Base-by-base conservation (phyloP, 495 filamentous ascomycete species). In the Aspergillus leporis region DNA sequence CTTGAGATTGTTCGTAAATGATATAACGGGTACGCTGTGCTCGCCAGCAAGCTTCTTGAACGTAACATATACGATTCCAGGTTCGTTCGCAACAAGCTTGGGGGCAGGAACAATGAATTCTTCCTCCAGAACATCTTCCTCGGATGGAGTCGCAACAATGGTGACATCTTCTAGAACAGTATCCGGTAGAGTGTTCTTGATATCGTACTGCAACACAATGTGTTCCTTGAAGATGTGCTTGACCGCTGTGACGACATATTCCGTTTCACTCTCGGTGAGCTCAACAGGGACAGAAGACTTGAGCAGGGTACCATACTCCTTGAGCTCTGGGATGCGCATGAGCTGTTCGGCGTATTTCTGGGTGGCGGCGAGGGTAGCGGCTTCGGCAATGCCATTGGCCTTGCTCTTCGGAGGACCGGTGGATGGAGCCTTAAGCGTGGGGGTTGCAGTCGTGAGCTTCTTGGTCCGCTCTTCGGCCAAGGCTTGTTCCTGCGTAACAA, bases 181-280 rank as follows among this genome's bases (percentile, higher is more conserved):
- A 56, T 92, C 91, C 3, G 90, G 85, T 16, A 99, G 84, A 4
- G 95, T 99, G 77, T 99, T 99, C 80, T 97, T 97, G 72, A 99
- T 86, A 66, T 97, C 91, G 75, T 96, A 98, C 72, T 99, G 95
- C 51, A 99, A 76, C 14, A 99, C 95, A 61, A 98, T 82, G 66
- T 98, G 90, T 69, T 96, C 90, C 73, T 93, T 93, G 86, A 96
- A 98, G 66, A 98, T 88, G 65, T 99, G 95, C 78, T 98, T 99
- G 74, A 97, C 82, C 10, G 91, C 90, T 18, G 82, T 83, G 40
- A 98, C 95, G 48, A 97, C 92, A 64, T 99, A 99, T 75, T 99
- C 94, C 16, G 94, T 97, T 73, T 98, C 94, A 60, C 90, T 90
- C 73, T 99, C 94, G 22, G 94, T 97, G 31, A 99, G 84, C 73